phyloP scores from a whole-genome alignment of 352 stramenopile genomes.

The Phytophthora agathidicida region DNA sequence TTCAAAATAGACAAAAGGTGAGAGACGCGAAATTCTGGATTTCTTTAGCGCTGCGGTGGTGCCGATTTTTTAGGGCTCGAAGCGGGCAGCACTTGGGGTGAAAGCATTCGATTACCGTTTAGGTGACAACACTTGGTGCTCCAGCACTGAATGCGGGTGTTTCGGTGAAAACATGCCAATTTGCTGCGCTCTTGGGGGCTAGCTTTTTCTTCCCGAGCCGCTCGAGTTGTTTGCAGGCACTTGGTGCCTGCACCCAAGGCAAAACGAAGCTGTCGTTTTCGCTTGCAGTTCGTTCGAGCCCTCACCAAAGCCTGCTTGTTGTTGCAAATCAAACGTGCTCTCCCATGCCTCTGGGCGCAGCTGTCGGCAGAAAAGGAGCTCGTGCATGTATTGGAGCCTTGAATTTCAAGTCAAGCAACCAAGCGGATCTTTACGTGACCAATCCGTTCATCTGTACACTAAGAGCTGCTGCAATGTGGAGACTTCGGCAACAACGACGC shows the following conservation, averaged over 20 bases:
- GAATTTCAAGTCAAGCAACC: too few species aligned
- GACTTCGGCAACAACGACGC: background rate
- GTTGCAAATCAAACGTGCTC: constrained; percentile 26
- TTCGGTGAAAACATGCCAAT: background rate
- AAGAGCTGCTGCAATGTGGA: background rate
- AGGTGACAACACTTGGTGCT: too few species aligned
- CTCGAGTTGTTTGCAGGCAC: background rate
- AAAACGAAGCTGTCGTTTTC: background rate
- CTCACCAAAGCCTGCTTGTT: constrained; percentile 6
- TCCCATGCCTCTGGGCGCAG: constrained; percentile 22
- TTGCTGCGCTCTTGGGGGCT: too few species aligned
- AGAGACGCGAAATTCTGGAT: too few species aligned
- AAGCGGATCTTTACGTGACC: background rate
- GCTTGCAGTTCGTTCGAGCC: background rate
- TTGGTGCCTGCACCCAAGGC: background rate
- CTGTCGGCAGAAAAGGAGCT: constrained; percentile 21
- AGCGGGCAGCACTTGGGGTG: too few species aligned
- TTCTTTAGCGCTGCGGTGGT: too few species aligned
- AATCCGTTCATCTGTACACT: constrained; percentile 5
- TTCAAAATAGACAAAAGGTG: too few species aligned
- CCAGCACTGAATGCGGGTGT: too few species aligned
- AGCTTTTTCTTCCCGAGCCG: too few species aligned
- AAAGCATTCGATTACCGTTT: too few species aligned
- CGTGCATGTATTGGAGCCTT: constrained; percentile 3
- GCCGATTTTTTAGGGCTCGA: too few species aligned